Evolutionary conservation across 352 stramenopile genomes (phyloP), one percentile per base, ranked within the genome.

Genomic region (Pythium apleroticum): DNA sequence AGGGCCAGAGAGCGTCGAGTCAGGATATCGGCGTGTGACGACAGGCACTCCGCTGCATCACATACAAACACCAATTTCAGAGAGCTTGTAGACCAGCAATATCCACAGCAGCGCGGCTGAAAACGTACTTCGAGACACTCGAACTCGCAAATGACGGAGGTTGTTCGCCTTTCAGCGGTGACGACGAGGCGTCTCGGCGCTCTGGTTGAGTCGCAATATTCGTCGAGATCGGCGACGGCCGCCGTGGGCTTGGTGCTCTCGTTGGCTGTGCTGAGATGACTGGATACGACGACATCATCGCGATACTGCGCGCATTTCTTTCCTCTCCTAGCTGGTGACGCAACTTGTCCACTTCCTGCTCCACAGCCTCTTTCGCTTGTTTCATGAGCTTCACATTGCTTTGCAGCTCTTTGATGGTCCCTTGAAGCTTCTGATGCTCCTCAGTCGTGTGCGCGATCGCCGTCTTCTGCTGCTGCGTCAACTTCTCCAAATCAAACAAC

Each of bases 401-500:
- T 58, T 98, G 88, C 0, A 98, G 72, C 48, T 94, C 82, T 45
- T 86, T 80, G 37, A 97, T 75, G n/a, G 81, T 74, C 2, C 66
- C 74, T 61, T 97, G 82, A 17, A 97, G 75, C 31, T 88, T 95
- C 49, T 95, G 77, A 31, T 90, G 89, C 22, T 96, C 85, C 52
- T 89, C 81, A 0, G 76, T 75, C 69, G 92, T 80, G 35, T 88
- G 70, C 9, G 70, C 71, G 46, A 97, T 91, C 35, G 79, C 80
- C 12, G 66, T 50, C 53, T 96, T 91, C 55, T 95, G 87, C 52
- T 92, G 71, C 56, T 91, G 74, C 3, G 80, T 93, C 5, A 82
- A 55, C 41, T 92, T 90, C 62, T 98, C 93, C 30, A 98, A 74
- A 22, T 89, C 82, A 19, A 91, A 86, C 0, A 98, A 66, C 35